Evolutionary conservation across 73 alveolate genomes (phyloP), one percentile per base, ranked within the genome.

Genomic region (Diophrys appendiculata): DNA sequence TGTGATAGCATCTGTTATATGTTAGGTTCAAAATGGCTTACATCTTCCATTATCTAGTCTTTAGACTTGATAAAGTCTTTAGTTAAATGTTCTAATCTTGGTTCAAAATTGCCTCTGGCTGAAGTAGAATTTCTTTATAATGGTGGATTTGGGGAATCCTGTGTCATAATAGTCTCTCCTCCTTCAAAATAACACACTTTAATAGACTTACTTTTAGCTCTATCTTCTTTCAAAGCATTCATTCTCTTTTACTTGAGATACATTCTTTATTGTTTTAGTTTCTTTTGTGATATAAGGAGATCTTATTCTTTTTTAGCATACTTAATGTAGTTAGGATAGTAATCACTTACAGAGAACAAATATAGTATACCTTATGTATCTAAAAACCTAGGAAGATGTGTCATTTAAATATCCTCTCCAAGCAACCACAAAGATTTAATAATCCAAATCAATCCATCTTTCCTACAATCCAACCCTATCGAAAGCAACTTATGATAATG

Each of bases 371-470:
- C 52, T 3, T 70, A n/a, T 1, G 65, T 29, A 29, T 70, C 78
- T 5, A 70, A 26, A 23, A 28, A 70, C 1, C 33, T 29, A 8
- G 78, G 78, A 2, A 70, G 60, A 5, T 70, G 23, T 35, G 65
- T 30, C n/a, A 70, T 70, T 34, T 70, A 30, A 1, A 70, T 54
- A 23, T 70, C 35, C 23, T 70, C 78, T 23, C 78, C 78, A 1
- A 70, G 67, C 13, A 33, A 23, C 67, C 64, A 31, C 33, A 70
- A 30, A 0, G 78, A 35, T 30, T 70, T 70, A 1, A 70, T 31
- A 1, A 70, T 26, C 78, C 78, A 70, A 29, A 29, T 31, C 2
- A 70, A 65, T 5, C 78, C 78, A 30, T 70, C 65, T 33, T 70
- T 35, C n/a, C 78, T 2, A 8, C 65, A 29, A 29, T 70, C 78